A percentile compares a stretch with the other conserved stretches of the same genome.
Evolutionary conservation across 192 early-diverging fungal species (phyloP).

Genomic region (Rhizophagus sp.): DNA sequence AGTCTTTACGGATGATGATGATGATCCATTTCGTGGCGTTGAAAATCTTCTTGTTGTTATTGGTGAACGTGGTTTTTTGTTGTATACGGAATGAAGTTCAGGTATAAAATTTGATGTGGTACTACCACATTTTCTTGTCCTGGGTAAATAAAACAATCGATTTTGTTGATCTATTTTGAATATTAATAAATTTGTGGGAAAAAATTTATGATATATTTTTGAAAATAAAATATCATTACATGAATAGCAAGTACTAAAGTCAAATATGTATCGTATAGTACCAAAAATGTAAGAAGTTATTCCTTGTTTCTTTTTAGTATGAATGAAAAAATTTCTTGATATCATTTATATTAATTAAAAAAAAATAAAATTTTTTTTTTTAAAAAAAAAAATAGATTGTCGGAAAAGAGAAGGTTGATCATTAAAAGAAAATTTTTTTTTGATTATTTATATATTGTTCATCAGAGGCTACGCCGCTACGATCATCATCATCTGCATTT

Average conservation of each 20-base stretch:
- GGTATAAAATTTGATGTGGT: neutral
- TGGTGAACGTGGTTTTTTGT: neutral
- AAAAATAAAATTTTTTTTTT: too few species aligned
- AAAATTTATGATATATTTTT: neutral
- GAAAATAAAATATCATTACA: neutral
- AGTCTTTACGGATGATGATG: too few species aligned
- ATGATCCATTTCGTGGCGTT: neutral
- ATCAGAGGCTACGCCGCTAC: too few species aligned
- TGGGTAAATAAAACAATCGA: neutral
- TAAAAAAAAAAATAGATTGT: neutral
- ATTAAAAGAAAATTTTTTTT: neutral
- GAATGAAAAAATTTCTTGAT: neutral
- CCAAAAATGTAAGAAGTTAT: neutral
- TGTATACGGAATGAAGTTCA: neutral
- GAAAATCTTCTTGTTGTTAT: neutral
- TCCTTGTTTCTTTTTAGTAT: neutral
- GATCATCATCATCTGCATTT: too few species aligned
- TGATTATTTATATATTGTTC: neutral
- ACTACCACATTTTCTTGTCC: neutral
- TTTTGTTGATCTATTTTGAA: neutral
- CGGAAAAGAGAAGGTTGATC: neutral
- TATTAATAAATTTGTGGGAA: neutral
- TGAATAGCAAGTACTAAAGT: neutral
- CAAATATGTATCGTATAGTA: neutral
- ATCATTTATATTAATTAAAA: neutral